Evolutionary conservation across 331 rosid species (phyloP).

Genomic region (Cydonia oblonga): DNA sequence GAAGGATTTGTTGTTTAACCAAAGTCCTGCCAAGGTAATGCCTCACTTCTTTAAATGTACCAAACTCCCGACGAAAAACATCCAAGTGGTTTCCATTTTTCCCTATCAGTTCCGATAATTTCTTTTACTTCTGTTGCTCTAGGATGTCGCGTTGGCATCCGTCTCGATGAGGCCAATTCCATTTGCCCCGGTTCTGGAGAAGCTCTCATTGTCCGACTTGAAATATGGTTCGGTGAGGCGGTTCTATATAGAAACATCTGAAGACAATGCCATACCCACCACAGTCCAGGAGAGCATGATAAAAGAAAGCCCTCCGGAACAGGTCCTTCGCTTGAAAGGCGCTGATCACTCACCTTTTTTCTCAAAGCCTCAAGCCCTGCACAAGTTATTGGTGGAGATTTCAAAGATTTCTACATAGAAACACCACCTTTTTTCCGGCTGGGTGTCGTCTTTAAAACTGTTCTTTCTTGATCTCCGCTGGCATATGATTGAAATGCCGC

Average conservation of each 20-base stretch:
- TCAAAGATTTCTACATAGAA: slow-evolving; percentile 39
- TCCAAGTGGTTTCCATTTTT: neutral
- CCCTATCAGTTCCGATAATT: neutral
- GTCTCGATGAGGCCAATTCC: slow-evolving; percentile 91
- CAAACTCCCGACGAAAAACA: neutral
- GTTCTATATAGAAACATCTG: slow-evolving; percentile 68
- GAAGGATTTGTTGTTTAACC: slow-evolving; percentile 79
- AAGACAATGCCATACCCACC: slow-evolving; percentile 76
- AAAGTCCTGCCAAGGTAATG: slow-evolving; percentile 73
- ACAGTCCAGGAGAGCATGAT: slow-evolving; percentile 64
- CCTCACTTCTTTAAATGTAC: neutral
- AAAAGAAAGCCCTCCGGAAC: slow-evolving; percentile 60
- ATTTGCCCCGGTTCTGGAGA: slow-evolving; percentile 78
- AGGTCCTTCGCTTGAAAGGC: slow-evolving; percentile 59
- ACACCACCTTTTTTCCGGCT: neutral
- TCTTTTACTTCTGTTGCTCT: slow-evolving; percentile 13
- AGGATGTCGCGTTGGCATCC: slow-evolving; percentile 92
- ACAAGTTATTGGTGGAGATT: slow-evolving; percentile 80
- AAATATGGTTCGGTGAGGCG: slow-evolving; percentile 78
- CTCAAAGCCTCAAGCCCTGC: slow-evolving; percentile 95
- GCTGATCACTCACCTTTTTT: slow-evolving; percentile 96
- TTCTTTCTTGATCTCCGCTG: slow-evolving; percentile 12
- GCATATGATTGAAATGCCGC: slow-evolving; percentile 15
- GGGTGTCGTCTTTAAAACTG: slow-evolving; percentile 16
- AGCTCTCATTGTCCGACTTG: slow-evolving; percentile 53